Evolutionary conservation across 345 rosid species (phyloP).

Genomic region (Eucalyptus melliodora): DNA sequence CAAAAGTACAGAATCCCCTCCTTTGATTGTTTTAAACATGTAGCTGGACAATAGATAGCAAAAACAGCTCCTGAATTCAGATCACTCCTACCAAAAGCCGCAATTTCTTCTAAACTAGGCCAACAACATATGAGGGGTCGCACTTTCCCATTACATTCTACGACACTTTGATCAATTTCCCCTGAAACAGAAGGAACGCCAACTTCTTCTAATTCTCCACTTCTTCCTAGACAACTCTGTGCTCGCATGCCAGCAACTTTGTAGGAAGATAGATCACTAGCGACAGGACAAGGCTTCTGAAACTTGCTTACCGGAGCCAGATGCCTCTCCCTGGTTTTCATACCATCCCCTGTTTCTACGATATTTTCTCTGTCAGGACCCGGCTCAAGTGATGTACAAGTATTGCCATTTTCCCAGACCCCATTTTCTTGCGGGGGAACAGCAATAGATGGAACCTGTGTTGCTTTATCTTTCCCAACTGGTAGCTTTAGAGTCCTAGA

Average conservation of each 20-base stretch:
- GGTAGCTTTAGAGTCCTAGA: conserved; percentile 72
- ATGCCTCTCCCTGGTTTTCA: conserved; percentile 14
- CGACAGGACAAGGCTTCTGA: conserved; percentile 11
- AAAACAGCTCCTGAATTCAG: conserved; percentile 59
- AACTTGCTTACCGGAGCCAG: conserved; percentile 9
- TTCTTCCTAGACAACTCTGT: conserved; percentile 1
- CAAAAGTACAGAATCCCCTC: conserved; percentile 60
- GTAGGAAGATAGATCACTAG: conserved; percentile 2
- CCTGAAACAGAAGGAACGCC: not conserved
- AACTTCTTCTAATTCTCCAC: conserved; percentile 1
- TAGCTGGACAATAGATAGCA: conserved; percentile 29
- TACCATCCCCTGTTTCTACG: conserved; percentile 27
- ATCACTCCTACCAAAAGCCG: conserved; percentile 19
- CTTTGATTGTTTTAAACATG: conserved; percentile 20
- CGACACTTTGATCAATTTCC: conserved; percentile 3
- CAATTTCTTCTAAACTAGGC: conserved; percentile 67
- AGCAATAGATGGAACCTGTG: not conserved
- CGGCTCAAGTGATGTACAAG: conserved; percentile 20
- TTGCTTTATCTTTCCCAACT: conserved; percentile 25
- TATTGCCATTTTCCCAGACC: conserved; percentile 3
- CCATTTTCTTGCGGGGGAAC: conserved; percentile 14
- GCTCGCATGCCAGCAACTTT: conserved; percentile 17
- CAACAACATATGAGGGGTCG: conserved; percentile 41
- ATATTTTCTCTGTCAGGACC: conserved; percentile 37
- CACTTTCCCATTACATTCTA: conserved; percentile 2